phyloP scores from a whole-genome alignment of 208 protist species.

The Crithidia mellificae region DNA sequence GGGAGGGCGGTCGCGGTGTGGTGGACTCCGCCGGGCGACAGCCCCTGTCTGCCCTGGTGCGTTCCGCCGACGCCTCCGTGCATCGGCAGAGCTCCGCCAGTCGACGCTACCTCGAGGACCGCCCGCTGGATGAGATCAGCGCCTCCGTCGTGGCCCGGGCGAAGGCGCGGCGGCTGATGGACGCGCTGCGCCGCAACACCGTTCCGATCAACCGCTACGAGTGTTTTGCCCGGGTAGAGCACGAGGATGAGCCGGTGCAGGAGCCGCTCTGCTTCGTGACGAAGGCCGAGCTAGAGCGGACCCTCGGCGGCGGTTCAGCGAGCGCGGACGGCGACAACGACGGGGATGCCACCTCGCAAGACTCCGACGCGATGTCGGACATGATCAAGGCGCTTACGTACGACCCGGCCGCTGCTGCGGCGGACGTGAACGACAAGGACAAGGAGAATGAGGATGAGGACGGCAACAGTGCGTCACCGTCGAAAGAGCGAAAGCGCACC shows the following conservation, averaged over 20 bases:
- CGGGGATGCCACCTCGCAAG: constrained; percentile 8
- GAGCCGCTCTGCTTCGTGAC: constrained; percentile 30
- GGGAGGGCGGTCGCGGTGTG: too few species aligned
- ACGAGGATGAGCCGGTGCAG: constrained; percentile 33
- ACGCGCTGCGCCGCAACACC: constrained; percentile 57
- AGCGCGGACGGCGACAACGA: background rate
- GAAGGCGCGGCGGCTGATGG: constrained; percentile 67
- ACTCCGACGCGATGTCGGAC: constrained; percentile 46
- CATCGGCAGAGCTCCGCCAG: background rate
- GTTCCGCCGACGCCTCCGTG: background rate
- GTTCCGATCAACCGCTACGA: constrained; percentile 80
- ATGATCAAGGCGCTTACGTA: constrained; percentile 36
- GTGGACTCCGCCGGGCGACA: background rate
- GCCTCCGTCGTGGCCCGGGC: constrained; percentile 66
- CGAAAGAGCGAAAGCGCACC: background rate
- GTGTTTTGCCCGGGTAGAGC: constrained; percentile 51
- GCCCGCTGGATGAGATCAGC: constrained; percentile 69
- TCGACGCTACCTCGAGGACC: constrained; percentile 31
- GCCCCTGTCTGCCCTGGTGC: background rate
- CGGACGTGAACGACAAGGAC: background rate
- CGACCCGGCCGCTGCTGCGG: constrained; percentile 2
- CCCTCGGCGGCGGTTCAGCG: constrained; percentile 9
- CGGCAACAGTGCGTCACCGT: background rate
- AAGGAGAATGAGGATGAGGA: background rate
- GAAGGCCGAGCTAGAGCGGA: constrained; percentile 15